Base-by-base conservation (phyloP, 805 yeast genomes). In the Starmerella powellii region DNA sequence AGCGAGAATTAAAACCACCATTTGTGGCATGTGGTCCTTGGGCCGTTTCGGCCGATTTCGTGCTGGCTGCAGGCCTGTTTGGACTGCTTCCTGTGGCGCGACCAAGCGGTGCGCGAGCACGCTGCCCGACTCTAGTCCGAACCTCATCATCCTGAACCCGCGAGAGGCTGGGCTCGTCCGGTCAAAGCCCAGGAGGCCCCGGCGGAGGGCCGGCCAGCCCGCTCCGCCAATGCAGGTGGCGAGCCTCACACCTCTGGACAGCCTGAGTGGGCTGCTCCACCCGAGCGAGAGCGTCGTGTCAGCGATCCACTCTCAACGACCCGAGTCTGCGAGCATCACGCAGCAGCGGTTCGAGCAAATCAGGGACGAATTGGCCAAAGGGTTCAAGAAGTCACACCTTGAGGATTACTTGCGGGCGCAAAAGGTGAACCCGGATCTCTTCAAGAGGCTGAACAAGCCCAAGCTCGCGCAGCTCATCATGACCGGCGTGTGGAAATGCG, bases 401-500 rank as follows among this genome's bases (percentile, higher is more conserved):
- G 41, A 41, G 15, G 50, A 46, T 33, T 46, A 46, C 31, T 19
- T 42, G 15, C 6, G 18, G n/a, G 23, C 38, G 18, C 30, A 37
- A 12, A 16, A 26, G 6, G 18, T 28, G 15, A 19, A 27, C 21
- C 13, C 27, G 27, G 10, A 36, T 12, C 1, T 18, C 27, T 18
- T 17, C 20, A 23, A 34, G 20, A 15, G 19, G 12, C 4, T 37
- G 33, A 37, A 32, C 4, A 50, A 61, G 50, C 30, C 41, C 6
- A 48, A 48, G 10, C 18, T 56, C 31, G 59, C 60, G 2, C 52
- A 59, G 3, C 38, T 43, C 4, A 64, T 70, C 16, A 46, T 70
- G 27, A 41, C 46, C 3, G 50, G 57, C 6, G 50, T 64, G 10
- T 70, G 74, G 74, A 45, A 53, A 8, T 43, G 62, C 17, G 30